Evolutionary conservation across 2,329 filamentous ascomycete genomes (phyloP).

Genomic region (Fusarium neocosmosporiellum): DNA sequence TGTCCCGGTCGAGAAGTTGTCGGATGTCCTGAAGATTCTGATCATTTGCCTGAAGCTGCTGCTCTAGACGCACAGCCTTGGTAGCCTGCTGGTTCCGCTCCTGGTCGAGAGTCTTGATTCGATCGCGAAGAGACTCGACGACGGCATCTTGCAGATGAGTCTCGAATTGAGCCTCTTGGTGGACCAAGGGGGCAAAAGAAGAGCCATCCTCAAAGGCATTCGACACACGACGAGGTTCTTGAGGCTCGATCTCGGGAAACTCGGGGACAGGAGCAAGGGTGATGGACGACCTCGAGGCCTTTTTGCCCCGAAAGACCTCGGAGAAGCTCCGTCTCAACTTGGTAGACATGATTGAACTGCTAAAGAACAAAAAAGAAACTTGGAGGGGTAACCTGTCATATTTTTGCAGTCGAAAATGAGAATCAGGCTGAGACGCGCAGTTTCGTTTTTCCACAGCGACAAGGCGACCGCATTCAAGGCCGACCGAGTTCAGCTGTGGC

Average conservation of each 20-base stretch:
- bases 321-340: conserved; percentile 8
- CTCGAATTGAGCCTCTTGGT: background rate
- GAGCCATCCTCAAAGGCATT: background rate
- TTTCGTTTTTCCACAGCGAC: background rate
- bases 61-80: background rate
- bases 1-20: background rate
- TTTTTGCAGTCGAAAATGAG: background rate
- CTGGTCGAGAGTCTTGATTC: background rate
- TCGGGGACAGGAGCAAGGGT: background rate
- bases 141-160: background rate
- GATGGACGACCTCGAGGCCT: background rate
- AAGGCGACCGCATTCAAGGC: background rate
- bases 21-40: background rate
- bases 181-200: background rate
- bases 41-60: background rate
- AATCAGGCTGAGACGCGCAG: background rate
- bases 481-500: background rate
- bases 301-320: background rate
- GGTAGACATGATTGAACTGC: background rate
- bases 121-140: background rate
- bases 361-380: background rate
- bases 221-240: background rate
- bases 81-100: background rate
- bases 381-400: background rate
- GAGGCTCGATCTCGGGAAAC: background rate